These are phyloP conservation scores for Mikania micrantha DNA, from an alignment of 129 eudicot species.

Conservation along the genomic window DNA sequence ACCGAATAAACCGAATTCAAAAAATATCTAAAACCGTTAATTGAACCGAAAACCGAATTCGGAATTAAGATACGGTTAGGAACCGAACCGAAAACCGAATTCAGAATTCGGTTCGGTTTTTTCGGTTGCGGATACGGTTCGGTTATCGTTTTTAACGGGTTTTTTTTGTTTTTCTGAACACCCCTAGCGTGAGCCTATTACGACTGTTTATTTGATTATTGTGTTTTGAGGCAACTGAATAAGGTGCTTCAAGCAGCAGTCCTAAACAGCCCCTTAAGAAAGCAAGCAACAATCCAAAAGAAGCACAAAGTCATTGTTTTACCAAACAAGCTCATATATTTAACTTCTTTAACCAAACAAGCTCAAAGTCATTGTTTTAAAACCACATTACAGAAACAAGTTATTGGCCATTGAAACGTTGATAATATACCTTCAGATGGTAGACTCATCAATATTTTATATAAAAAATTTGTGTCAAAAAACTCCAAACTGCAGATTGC, in stretches of 20 bases:
- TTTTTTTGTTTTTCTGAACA: no score
- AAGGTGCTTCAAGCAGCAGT: not conserved
- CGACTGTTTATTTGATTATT: not conserved
- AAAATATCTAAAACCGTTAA: no score
- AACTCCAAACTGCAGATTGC: not conserved
- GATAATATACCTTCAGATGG: not conserved
- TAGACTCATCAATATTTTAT: not conserved
- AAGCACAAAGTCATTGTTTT: no score
- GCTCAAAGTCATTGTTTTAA: not conserved
- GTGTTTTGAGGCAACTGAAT: not conserved
- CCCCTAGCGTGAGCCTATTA: no score
- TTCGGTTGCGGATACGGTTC: no score
- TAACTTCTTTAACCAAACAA: not conserved
- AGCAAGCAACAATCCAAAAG: not conserved
- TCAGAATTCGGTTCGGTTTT: no score
- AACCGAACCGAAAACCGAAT: no score
- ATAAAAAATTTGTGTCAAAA: conserved; percentile 11
- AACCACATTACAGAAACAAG: not conserved
- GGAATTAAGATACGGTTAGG: no score
- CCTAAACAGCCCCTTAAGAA: not conserved
- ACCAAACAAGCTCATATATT: no score
- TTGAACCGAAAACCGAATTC: no score
- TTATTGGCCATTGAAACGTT: not conserved
- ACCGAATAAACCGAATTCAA: no score
- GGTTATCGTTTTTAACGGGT: no score